Evolutionary conservation across 352 stramenopile genomes (phyloP).

Genomic region (Globisporangium middletonii): DNA sequence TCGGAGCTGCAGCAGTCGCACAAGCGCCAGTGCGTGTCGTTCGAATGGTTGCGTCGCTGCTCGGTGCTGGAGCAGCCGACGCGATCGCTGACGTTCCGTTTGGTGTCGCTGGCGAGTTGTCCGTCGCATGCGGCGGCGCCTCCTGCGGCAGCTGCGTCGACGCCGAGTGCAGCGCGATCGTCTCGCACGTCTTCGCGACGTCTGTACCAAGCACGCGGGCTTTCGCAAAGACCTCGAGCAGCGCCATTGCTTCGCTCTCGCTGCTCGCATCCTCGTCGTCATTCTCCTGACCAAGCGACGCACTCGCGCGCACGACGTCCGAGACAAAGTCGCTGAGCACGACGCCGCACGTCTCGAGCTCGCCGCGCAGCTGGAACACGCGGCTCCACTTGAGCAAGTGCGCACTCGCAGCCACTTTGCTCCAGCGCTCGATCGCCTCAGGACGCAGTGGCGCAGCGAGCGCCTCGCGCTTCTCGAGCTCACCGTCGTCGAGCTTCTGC

Average conservation of each 20-base stretch:
- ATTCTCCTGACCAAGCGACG: not conserved
- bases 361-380: slow-evolving; percentile 29
- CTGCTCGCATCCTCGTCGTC: not conserved
- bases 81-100: not conserved
- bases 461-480: no score
- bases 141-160: slow-evolving; percentile 26
- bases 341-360: slow-evolving; percentile 25
- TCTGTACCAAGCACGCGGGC: slow-evolving; percentile 30
- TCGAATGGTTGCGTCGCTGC: no score
- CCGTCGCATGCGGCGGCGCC: no score
- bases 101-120: not conserved
- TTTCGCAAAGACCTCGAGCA: slow-evolving; percentile 20
- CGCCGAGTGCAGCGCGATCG: slow-evolving; percentile 38
- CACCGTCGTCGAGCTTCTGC: slow-evolving; percentile 19
- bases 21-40: not conserved
- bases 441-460: slow-evolving; percentile 6
- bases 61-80: not conserved
- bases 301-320: slow-evolving; percentile 7
- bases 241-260: slow-evolving; percentile 14
- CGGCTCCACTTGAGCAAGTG: slow-evolving; percentile 44
- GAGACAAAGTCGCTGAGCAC: slow-evolving; percentile 34
- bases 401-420: slow-evolving; percentile 15
- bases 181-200: slow-evolving; percentile 22
- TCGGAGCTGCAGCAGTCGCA: not conserved
- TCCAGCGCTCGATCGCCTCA: slow-evolving; percentile 31